phyloP scores from a whole-genome alignment of 495 filamentous ascomycete species.

The Tuber borchii region DNA sequence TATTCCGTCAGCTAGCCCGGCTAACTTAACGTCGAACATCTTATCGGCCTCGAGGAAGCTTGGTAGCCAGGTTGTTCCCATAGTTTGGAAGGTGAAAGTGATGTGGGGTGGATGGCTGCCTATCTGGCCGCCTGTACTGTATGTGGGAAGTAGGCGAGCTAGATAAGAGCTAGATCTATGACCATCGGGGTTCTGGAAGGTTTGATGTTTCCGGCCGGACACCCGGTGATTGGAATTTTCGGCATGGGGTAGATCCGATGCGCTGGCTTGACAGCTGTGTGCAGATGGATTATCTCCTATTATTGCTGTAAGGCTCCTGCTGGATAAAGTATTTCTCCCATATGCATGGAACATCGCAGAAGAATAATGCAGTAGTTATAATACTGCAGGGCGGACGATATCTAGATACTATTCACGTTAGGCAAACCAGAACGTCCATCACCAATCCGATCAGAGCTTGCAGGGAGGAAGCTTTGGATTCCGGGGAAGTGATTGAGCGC shows the following conservation, averaged over 20 bases:
- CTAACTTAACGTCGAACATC: not conserved
- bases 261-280: not conserved
- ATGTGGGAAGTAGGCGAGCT: not conserved
- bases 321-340: not conserved
- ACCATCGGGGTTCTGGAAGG: not conserved
- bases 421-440: not conserved
- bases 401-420: not conserved
- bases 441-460: not conserved
- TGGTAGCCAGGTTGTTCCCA: not conserved
- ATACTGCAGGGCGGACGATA: not conserved
- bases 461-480: not conserved
- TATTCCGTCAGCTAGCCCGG: not conserved
- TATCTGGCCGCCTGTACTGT: not conserved
- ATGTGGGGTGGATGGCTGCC: not conserved
- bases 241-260: not conserved
- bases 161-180: not conserved
- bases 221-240: not conserved
- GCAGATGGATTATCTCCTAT: not conserved
- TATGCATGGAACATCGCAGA: not conserved
- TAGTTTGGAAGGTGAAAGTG: not conserved
- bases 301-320: not conserved
- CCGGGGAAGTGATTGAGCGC: not conserved
- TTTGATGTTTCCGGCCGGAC: not conserved
- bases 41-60: not conserved
- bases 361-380: not conserved